A percentile compares a stretch with the other conserved stretches of the same genome.
phyloP scores from a whole-genome alignment of 192 early-diverging fungal species.

The Backusella westeae region DNA sequence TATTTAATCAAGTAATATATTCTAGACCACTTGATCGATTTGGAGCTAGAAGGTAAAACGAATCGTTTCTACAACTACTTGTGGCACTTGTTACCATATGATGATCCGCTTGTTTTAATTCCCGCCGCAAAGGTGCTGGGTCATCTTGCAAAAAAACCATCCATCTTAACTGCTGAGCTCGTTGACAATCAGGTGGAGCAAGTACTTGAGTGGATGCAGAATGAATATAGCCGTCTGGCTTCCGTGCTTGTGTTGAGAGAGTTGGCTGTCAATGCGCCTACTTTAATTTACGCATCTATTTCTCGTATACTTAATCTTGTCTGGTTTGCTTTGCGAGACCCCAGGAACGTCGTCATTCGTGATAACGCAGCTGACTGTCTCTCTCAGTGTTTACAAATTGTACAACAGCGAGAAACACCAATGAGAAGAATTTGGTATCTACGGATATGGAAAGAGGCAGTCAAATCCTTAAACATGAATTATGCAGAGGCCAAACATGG shows the following conservation, averaged over 20 bases:
- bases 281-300: constrained; percentile 79
- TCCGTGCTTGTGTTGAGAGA: constrained; percentile 77
- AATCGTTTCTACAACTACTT: constrained; percentile 82
- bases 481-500: constrained; percentile 82
- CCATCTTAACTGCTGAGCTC: constrained; percentile 74
- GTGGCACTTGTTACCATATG: constrained; percentile 66
- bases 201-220: constrained; percentile 83
- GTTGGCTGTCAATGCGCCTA: constrained; percentile 73
- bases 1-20: neutral
- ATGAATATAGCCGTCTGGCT: constrained; percentile 73
- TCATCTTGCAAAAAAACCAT: constrained; percentile 61
- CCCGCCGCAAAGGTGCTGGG: constrained; percentile 73
- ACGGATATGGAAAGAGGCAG: constrained; percentile 81
- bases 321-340: constrained; percentile 82
- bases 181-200: constrained; percentile 83
- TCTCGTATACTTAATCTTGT: constrained; percentile 80
- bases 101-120: constrained; percentile 69
- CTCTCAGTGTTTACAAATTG: constrained; percentile 75
- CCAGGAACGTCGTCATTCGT: constrained; percentile 66
- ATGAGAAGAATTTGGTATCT: constrained; percentile 64
- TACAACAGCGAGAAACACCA: constrained; percentile 72
- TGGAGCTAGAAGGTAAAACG: constrained; percentile 78
- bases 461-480: constrained; percentile 62
- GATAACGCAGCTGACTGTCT: constrained; percentile 82
- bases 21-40: constrained; percentile 77